Base-by-base conservation (phyloP, 345 rosid genomes). In the Toxicodendron radicans region DNA sequence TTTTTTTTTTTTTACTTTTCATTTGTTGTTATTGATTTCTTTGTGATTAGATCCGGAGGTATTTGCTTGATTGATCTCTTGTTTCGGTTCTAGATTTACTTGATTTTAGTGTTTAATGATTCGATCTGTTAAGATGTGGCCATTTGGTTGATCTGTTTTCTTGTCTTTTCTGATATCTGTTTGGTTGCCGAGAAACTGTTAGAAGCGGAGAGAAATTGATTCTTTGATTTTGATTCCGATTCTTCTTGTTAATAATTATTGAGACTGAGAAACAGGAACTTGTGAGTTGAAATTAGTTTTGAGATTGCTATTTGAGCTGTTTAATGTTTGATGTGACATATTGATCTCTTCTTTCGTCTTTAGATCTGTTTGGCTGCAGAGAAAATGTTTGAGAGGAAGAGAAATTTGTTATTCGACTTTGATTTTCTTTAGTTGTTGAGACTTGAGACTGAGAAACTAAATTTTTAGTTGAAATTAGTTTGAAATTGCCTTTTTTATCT, bases 121-220 rank as follows among this genome's bases (percentile, higher is more conserved):
- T 72, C 33, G 80, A 83, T 88, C 81, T 72, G 64, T 66, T 43
- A 5, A 11, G 74, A 38, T 76, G 72, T 58, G 9, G 33, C 49
- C 12, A 27, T 2, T 21, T 35, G 3, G 35, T 30, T 41, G 48
- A 46, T 68, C 53, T 11, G 64, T 60, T 72, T 63, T 69, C 16
- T 65, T 32, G 1, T 27, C 14, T 48, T 49, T 60, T 10, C 11
- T 12, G 10, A 21, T 46, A 67, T 68, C 33, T 51, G 78, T 33
- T 67, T 58, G 61, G 61, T 66, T 21, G 49, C 78, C 24, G 41
- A 66, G 67, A 66, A 74, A 33, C 33, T 58, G 49, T 2, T 3
- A n/a, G 58, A 43, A 74, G 57, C 7, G 20, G 20, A 66, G 66
- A 43, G 18, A 30, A 71, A 27, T 32, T 32, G 58, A 27, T 32